Conservation (phyloP, 306 rosid genomes). For the Carpinus fangiana region DNA sequence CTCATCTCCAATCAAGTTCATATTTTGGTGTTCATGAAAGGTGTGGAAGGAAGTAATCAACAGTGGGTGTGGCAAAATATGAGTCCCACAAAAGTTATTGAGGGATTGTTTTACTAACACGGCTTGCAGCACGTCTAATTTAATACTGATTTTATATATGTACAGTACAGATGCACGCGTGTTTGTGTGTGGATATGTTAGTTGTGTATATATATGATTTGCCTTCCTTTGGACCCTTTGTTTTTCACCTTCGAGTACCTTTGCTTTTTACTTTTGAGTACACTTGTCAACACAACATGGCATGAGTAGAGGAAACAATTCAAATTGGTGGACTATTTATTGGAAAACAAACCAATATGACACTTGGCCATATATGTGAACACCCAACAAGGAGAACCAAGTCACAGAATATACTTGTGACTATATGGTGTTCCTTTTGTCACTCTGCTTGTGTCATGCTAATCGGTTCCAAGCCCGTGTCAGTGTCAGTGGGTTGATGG, state of each 20-base stretch:
- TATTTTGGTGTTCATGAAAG: not conserved
- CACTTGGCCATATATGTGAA: not conserved
- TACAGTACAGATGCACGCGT: no score
- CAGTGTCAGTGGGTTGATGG: no score
- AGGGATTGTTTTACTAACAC: not conserved
- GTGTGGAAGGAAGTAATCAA: not conserved
- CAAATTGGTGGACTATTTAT: not conserved
- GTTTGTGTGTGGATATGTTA: no score
- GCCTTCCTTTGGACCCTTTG: not conserved
- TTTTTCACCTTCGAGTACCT: not conserved
- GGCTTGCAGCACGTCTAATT: no score
- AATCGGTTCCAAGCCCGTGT: not conserved
- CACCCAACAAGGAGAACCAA: not conserved
- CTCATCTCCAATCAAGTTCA: not conserved
- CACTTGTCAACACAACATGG: not conserved
- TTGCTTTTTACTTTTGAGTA: not conserved
- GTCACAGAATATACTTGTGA: not conserved
- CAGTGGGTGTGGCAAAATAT: not conserved
- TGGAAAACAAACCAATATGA: not conserved
- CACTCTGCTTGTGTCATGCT: not conserved
- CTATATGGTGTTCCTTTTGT: not conserved
- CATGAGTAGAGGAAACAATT: not conserved
- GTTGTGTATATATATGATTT: not conserved
- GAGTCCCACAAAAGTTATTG: not conserved
- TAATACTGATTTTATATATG: no score